Conservation (phyloP, 345 rosid genomes). For the Acer campestre region DNA sequence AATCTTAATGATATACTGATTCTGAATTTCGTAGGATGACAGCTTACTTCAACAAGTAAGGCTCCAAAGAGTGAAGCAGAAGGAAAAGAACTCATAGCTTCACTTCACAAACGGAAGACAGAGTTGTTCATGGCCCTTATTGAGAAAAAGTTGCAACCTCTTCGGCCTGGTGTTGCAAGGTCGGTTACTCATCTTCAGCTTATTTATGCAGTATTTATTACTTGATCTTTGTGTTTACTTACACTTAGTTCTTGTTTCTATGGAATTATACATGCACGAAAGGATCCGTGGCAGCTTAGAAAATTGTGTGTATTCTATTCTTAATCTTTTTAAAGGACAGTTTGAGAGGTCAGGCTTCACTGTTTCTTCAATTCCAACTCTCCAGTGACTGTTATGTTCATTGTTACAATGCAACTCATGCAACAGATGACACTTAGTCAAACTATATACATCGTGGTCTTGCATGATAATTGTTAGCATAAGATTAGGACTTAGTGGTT, state of each 20-base stretch:
- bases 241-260: background rate
- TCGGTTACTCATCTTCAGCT: slow-evolving; percentile 32
- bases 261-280: background rate
- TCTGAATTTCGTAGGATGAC: slow-evolving; percentile 67
- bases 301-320: background rate
- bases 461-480: too few species aligned
- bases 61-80: slow-evolving; percentile 86
- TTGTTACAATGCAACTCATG: too few species aligned
- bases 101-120: slow-evolving; percentile 46
- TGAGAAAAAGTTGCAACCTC: background rate
- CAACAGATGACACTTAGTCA: too few species aligned
- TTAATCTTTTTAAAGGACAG: slow-evolving; percentile 1
- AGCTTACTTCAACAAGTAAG: slow-evolving; percentile 85
- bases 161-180: slow-evolving; percentile 91
- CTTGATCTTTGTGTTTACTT: slow-evolving; percentile 3
- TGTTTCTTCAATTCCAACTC: slow-evolving; percentile 11
- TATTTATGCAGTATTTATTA: slow-evolving; percentile 3
- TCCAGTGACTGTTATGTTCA: too few species aligned
- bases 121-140: too few species aligned
- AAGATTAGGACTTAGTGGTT: too few species aligned
- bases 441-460: too few species aligned
- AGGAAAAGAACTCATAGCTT: slow-evolving; percentile 83
- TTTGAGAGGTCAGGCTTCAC: background rate
- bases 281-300: background rate
- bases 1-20: background rate